These are phyloP conservation scores for Tylopilus rubrobrunneus DNA, from an alignment of 768 basidiomycete species.

Conservation along the genomic window DNA sequence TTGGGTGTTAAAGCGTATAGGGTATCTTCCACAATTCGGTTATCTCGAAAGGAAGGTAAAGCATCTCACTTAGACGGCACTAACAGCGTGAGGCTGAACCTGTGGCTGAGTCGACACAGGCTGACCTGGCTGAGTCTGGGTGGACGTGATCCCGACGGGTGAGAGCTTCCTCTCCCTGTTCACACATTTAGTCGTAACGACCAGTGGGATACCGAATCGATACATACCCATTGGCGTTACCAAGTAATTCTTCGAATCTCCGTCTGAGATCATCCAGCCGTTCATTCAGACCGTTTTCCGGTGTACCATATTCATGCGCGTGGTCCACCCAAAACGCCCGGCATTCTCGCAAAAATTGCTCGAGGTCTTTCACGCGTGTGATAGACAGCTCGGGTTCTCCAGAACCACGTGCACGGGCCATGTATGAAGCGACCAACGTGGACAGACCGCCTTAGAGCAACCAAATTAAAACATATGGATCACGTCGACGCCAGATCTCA, in stretches of 20 bases:
- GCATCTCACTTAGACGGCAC: background rate
- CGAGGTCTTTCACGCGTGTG: conserved; percentile 53
- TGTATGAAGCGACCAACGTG: conserved; percentile 67
- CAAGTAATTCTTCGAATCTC: conserved; percentile 29
- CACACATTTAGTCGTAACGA: background rate
- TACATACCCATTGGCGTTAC: conserved; percentile 24
- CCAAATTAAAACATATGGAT: background rate
- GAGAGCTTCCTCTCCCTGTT: conserved; percentile 21
- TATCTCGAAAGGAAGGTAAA: background rate
- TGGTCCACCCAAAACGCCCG: conserved; percentile 56
- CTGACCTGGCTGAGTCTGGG: background rate
- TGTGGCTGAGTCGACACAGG: too few species aligned
- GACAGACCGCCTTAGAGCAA: conserved; percentile 53
- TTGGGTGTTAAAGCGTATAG: background rate
- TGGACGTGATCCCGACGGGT: conserved; percentile 8
- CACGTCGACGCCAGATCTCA: background rate
- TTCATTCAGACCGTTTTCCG: conserved; percentile 6
- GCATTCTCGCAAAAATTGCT: conserved; percentile 63
- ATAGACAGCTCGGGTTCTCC: conserved; percentile 67
- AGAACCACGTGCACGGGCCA: conserved; percentile 66
- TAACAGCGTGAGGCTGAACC: too few species aligned
- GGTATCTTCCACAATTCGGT: background rate
- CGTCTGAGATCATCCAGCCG: conserved; percentile 14
- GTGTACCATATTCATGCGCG: conserved; percentile 34
- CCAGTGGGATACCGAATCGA: background rate